Base-by-base conservation (phyloP, 176 grass and related monocot species). In the Musa schizocarpa region DNA sequence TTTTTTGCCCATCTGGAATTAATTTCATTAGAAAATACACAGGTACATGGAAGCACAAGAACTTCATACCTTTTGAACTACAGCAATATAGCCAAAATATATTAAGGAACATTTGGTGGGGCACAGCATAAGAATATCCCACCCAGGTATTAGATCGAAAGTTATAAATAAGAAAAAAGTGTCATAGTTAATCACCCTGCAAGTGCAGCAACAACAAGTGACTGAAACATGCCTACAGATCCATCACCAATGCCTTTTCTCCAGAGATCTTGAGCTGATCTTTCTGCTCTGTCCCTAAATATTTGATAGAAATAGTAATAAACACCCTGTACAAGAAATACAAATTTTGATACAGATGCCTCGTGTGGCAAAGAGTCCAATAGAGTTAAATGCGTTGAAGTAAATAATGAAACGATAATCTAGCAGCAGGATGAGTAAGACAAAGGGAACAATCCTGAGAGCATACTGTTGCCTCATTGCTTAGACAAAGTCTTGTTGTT, bases 271-370 rank as follows among this genome's bases (percentile, higher is more conserved):
- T 84, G 88, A 52, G 90, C 88, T 50, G 72, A 83, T 9, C 86
- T 78, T 80, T 99, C 88, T 54, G 86, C 88, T 58, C 74, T 84
- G 73, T 82, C 85, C 80, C 90, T 77, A 76, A 99, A 99, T 82
- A 91, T 89, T 82, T 99, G 90, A 79, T 94, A 99, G 86, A 99
- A 94, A 76, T 86, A 99, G 76, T 99, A 98, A 80, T 99, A 99
- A 66, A 99, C 90, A 50, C 95, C 95, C 90, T 96, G 72, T 73
- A 17, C 54, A 62, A 54, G 65, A 63, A 65, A 13, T 26, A 1
- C 26, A 55, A 21, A n/a, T 16, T 64, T 80, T 50, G 64, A 25
- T 73, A 52, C 50, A 22, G 55, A 65, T 52, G 56, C 12, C 69
- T 21, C 10, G 58, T 29, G n/a, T 34, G 22, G 34, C 73, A 54